Evolutionary conservation across 164 flowering plant genomes (phyloP).

Genomic region (Cinnamomum micranthum): DNA sequence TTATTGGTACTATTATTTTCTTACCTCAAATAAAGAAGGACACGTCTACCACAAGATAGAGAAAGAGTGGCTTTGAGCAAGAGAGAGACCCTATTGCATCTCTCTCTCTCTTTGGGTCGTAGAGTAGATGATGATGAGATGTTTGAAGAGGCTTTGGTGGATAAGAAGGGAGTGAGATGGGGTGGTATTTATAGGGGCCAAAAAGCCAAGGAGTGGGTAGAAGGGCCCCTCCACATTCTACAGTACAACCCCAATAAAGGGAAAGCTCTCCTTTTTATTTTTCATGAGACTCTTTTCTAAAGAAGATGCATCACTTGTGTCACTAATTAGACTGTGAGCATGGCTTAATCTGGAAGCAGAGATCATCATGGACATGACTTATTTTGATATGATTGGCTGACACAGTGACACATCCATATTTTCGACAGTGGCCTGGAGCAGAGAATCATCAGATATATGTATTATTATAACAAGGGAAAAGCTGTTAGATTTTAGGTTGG

Average conservation of each 20-base stretch:
- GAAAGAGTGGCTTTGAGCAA: constrained; percentile 2
- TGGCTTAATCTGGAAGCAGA: constrained; percentile 18
- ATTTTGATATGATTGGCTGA: constrained; percentile 17
- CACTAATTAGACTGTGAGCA: neutral
- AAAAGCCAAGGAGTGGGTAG: constrained; percentile 30
- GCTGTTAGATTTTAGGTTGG: neutral
- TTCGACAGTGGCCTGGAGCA: neutral
- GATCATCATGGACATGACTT: neutral
- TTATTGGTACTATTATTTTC: neutral
- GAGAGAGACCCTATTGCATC: neutral
- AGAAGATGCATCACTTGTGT: neutral
- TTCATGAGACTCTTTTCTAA: neutral
- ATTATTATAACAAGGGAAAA: neutral
- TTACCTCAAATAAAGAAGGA: neutral
- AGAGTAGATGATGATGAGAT: constrained; percentile 15
- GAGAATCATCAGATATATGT: neutral
- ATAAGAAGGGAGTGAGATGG: constrained; percentile 18
- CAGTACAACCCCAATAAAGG: constrained; percentile 8
- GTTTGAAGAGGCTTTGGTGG: constrained; percentile 14
- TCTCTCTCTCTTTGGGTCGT: neutral
- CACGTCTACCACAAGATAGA: neutral
- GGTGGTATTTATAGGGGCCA: constrained; percentile 41
- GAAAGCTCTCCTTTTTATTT: neutral
- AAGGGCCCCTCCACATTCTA: constrained; percentile 27
- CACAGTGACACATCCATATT: neutral